Conservation (phyloP, 495 filamentous ascomycete species). For the Staphylotrichum tortipilum region DNA sequence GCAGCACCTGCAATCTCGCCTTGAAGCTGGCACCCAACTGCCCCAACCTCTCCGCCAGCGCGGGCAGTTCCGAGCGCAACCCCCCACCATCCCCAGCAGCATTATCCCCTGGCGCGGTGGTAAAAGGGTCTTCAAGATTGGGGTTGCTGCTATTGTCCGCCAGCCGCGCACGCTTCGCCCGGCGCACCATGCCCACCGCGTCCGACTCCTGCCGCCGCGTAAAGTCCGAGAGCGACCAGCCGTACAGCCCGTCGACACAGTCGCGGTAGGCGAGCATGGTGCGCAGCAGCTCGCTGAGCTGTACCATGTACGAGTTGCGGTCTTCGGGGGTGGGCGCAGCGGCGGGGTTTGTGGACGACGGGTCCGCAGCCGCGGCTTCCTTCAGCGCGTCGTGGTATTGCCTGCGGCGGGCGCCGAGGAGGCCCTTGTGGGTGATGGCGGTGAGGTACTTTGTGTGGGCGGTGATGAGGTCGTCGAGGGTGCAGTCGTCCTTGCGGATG, state of each 20-base stretch:
- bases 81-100: conserved; percentile 18
- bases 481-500: conserved; percentile 71
- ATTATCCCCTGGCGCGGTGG: conserved; percentile 27
- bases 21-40: conserved; percentile 67
- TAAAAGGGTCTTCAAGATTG: conserved; percentile 35
- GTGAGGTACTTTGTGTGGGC: conserved; percentile 88
- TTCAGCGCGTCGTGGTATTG: conserved; percentile 32
- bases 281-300: conserved; percentile 86
- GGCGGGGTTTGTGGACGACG: conserved; percentile 13
- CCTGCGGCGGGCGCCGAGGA: conserved; percentile 61
- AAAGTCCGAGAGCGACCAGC: conserved; percentile 87
- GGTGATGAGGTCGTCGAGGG: conserved; percentile 87
- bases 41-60: conserved; percentile 60
- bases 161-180: neutral
- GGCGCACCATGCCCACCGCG: conserved; percentile 33
- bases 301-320: conserved; percentile 77
- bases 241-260: conserved; percentile 88
- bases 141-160: no score
- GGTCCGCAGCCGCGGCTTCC: conserved; percentile 22
- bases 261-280: conserved; percentile 92
- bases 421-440: conserved; percentile 90
- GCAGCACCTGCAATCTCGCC: conserved; percentile 62
- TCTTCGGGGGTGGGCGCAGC: conserved; percentile 39
- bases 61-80: conserved; percentile 55
- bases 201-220: conserved; percentile 77